Evolutionary conservation across 1,284 basidiomycete species (phyloP).

Genomic region (Sanghuangporus weigelae): DNA sequence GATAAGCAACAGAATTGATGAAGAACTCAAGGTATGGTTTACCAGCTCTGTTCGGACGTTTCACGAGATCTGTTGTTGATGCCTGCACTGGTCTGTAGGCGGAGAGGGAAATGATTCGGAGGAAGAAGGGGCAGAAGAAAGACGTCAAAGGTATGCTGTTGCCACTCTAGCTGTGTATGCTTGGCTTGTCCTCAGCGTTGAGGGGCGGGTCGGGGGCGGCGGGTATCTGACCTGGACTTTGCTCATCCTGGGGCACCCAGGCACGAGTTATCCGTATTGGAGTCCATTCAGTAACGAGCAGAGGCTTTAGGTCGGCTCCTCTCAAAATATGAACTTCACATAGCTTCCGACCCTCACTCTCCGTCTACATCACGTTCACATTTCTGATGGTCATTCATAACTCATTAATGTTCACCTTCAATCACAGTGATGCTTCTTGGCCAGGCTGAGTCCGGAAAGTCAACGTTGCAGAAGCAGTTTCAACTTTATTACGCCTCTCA

Average conservation of each 20-base stretch:
- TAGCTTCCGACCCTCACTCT: not conserved
- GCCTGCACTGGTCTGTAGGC: conserved; percentile 9
- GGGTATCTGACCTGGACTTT: not conserved
- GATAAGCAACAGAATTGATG: conserved; percentile 63
- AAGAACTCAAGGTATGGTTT: conserved; percentile 54
- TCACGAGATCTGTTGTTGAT: not conserved
- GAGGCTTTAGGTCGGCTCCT: not conserved
- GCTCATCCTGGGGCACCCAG: not conserved
- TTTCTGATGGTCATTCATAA: not conserved
- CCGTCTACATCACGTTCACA: not conserved
- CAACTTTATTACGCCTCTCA: conserved; percentile 72
- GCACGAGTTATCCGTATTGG: not conserved
- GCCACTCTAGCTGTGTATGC: not conserved
- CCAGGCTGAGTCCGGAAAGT: conserved; percentile 77
- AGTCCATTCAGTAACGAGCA: not conserved
- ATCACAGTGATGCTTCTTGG: conserved; percentile 50
- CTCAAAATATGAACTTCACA: not conserved
- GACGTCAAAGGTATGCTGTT: conserved; percentile 61
- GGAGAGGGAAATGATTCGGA: conserved; percentile 41
- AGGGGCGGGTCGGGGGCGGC: not conserved
- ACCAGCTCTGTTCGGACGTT: not conserved
- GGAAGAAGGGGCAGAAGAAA: conserved; percentile 42
- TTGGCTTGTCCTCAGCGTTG: not conserved
- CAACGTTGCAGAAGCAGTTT: conserved; percentile 75
- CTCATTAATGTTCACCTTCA: not conserved